Conservation (phyloP, 164 flowering plant genomes). For the Euptelea pleiosperma region DNA sequence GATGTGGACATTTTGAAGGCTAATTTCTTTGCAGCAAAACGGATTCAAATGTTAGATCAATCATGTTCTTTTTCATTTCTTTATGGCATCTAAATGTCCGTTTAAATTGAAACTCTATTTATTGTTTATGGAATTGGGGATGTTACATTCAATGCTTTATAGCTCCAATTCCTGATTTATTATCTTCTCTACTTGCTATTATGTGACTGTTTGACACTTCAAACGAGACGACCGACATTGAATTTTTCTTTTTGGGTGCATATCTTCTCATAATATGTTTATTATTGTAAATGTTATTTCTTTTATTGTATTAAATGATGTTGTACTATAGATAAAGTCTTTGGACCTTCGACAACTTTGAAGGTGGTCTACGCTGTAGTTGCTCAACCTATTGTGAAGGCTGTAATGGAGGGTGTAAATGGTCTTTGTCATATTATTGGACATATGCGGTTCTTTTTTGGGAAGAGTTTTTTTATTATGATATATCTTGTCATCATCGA, state of each 20-base stretch:
- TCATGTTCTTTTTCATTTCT: not conserved
- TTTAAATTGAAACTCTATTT: not conserved
- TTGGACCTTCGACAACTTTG: conserved; percentile 67
- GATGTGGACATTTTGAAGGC: conserved; percentile 62
- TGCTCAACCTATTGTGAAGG: conserved; percentile 88
- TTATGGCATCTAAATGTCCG: not conserved
- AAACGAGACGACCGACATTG: not conserved
- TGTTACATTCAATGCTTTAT: no score
- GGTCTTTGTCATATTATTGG: no score
- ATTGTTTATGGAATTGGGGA: no score
- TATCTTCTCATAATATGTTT: no score
- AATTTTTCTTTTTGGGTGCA: no score
- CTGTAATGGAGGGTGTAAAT: conserved; percentile 97
- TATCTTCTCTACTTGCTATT: not conserved
- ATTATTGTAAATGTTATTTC: no score
- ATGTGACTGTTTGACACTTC: not conserved
- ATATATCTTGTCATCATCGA: no score
- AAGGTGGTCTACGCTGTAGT: conserved; percentile 88
- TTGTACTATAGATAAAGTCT: conserved; percentile 73
- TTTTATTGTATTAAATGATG: not conserved
- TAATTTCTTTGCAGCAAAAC: not conserved
- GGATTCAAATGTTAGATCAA: not conserved
- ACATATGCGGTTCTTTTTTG: no score
- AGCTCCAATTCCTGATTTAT: not conserved
- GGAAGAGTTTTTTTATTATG: no score